Conservation (phyloP, 2,329 filamentous ascomycete genomes). For the Neophaeococcomyces aloes region DNA sequence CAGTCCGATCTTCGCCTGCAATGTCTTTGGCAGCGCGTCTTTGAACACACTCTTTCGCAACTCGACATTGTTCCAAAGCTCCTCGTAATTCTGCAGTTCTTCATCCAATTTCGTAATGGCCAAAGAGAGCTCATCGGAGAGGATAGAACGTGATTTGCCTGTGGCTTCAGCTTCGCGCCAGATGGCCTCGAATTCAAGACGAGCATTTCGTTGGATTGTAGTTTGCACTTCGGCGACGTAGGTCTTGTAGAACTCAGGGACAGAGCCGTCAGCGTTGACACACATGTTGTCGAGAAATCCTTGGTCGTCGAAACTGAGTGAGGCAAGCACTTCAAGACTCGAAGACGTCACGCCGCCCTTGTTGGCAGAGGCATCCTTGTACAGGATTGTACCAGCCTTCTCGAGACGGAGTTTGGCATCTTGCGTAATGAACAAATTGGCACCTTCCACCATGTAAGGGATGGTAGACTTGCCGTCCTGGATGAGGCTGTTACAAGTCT, state of each 20-base stretch:
- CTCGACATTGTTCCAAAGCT: constrained; percentile 74
- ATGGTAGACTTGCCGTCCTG: constrained; percentile 76
- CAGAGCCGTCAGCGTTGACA: constrained; percentile 61
- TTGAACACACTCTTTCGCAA: constrained; percentile 68
- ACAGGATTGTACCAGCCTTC: constrained; percentile 85
- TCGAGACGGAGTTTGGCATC: constrained; percentile 93
- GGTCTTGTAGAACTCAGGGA: constrained; percentile 80
- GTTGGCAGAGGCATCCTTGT: constrained; percentile 97
- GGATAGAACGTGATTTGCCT: constrained; percentile 66
- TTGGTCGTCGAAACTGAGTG: constrained; percentile 83
- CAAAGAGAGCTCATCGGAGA: constrained; percentile 80
- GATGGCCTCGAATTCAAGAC: constrained; percentile 93
- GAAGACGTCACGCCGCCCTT: constrained; percentile 98
- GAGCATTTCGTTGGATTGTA: constrained; percentile 82
- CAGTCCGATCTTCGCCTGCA: constrained; percentile 82
- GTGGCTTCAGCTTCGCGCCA: constrained; percentile 88
- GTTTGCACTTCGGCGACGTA: constrained; percentile 89
- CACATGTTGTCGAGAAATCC: constrained; percentile 93
- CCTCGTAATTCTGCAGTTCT: constrained; percentile 75
- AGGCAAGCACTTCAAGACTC: constrained; percentile 88
- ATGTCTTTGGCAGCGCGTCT: constrained; percentile 74
- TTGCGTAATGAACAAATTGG: constrained; percentile 97
- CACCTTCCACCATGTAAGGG: constrained; percentile 93
- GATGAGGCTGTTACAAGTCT: constrained; percentile 78
- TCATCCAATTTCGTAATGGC: constrained; percentile 96